Evolutionary conservation across 2,329 filamentous ascomycete genomes (phyloP), one percentile per base, ranked within the genome.

Genomic region (Sporothrix brasiliensis): DNA sequence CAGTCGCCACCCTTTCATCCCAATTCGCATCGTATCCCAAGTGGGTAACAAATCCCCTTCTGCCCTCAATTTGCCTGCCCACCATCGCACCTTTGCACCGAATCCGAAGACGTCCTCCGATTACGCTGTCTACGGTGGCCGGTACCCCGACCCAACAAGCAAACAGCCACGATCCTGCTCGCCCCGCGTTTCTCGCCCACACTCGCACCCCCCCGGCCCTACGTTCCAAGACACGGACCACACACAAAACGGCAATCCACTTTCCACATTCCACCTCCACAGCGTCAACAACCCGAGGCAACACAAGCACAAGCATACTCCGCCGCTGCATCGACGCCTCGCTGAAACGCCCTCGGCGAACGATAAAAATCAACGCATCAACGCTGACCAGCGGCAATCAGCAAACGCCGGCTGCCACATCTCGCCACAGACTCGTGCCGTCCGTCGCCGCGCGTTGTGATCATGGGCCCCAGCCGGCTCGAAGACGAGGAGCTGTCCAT

Each of bases 401-500:
- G 34, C 34, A 34, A 34, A 34, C 34, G 34, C 34, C 34, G 34
- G 34, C 27, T 24, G 6, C 39, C 69, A 19, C 41, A 24, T 41
- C 14, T 16, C 69, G 27, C 5, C 24, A 52, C 63, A 27, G 44
- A 52, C 27, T 7, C 24, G 34, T 44, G 16, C 19, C 21, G 49
- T 30, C 39, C 39, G 27, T 41, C 41, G 67, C 52, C 52, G 53
- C 27, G 9, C n/a, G 16, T 14, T 19, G 58, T 60, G 63, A 67
- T 68, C 76, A 87, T 87, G 85, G 81, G 83, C 78, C 82, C 83
- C 72, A 80, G 83, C 78, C 83, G 82, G 75, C 91, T 91, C 79
- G 91, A 94, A 78, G 91, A 93, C 79, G 91, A 93, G 83, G 91
- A 94, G 82, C 88, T 94, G 74, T 91, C 91, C 80, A 91, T 94